A percentile compares a stretch with the other conserved stretches of the same genome.
phyloP scores from a whole-genome alignment of 352 stramenopile genomes.

The Globisporangium parvum region DNA sequence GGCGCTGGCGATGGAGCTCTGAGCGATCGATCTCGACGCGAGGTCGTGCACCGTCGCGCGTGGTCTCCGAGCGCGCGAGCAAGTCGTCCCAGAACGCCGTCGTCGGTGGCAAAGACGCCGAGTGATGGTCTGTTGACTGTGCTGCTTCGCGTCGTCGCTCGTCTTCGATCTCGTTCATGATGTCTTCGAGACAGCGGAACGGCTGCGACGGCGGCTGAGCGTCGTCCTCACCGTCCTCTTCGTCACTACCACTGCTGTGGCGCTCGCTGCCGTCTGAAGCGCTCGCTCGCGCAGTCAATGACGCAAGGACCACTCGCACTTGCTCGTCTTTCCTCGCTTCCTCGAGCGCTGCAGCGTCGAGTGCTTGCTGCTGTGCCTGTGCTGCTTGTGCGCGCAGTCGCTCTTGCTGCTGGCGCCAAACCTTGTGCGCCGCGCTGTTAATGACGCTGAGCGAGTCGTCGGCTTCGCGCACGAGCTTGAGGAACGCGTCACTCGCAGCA shows the following conservation, averaged over 20 bases:
- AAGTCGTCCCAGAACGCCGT: conserved; percentile 10
- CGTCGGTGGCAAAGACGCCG: background rate
- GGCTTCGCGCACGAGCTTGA: conserved; percentile 40
- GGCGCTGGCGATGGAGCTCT: conserved; percentile 5
- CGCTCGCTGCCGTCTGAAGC: background rate
- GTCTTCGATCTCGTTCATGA: conserved; percentile 37
- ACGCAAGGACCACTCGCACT: conserved; percentile 26
- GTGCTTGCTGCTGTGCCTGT: background rate
- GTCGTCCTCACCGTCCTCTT: conserved; percentile 2
- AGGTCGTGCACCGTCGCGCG: background rate
- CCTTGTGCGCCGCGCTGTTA: conserved; percentile 37
- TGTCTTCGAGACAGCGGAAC: conserved; percentile 30
- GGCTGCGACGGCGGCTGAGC: background rate
- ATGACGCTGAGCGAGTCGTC: conserved; percentile 77
- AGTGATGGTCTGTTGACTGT: background rate
- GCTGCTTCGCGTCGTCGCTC: conserved; percentile 15
- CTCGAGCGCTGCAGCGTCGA: conserved; percentile 1
- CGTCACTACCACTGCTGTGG: conserved; percentile 5
- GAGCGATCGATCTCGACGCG: conserved; percentile 10
- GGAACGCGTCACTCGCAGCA: conserved; percentile 19
- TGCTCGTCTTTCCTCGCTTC: conserved; percentile 12
- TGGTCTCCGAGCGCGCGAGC: conserved; percentile 6
- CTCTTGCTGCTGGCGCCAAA: conserved; percentile 45
- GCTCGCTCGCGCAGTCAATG: conserved; percentile 8
- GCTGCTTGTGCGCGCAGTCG: conserved; percentile 8